phyloP scores from a whole-genome alignment of 2,329 filamentous ascomycete species.

The Lecanosticta acicola region DNA sequence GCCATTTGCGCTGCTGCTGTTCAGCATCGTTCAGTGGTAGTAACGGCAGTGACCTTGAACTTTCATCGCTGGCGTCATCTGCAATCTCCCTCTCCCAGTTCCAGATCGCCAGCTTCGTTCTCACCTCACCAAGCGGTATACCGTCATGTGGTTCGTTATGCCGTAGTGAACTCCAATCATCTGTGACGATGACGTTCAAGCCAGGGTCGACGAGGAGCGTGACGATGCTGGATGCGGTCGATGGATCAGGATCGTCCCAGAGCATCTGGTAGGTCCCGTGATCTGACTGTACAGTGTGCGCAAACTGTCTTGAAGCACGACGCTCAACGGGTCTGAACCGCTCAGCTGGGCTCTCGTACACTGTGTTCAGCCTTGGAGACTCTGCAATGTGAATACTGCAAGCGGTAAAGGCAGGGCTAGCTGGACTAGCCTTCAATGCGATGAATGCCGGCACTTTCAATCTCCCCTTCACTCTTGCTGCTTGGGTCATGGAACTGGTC shows the following conservation, averaged over 20 bases:
- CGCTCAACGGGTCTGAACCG: conserved; percentile 1
- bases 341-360: conserved; percentile 14
- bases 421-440: conserved; percentile 14
- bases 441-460: conserved; percentile 10
- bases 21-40: conserved; percentile 8
- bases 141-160: neutral
- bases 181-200: conserved; percentile 3
- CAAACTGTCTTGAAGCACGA: conserved; percentile 13
- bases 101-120: conserved; percentile 26
- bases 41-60: conserved; percentile 12
- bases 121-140: conserved; percentile 19
- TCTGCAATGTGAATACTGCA: conserved; percentile 19
- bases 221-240: conserved; percentile 12
- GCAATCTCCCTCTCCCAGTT: conserved; percentile 19
- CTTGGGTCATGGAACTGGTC: conserved; percentile 14
- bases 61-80: conserved; percentile 7
- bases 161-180: conserved; percentile 1
- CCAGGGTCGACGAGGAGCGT: conserved; percentile 6
- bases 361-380: conserved; percentile 15
- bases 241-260: conserved; percentile 21
- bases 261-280: conserved; percentile 22
- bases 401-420: conserved; percentile 19
- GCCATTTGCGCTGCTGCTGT: conserved; percentile 1
- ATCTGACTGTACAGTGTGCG: conserved; percentile 22
- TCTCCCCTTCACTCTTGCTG: conserved; percentile 10